Evolutionary conservation across 2,329 filamentous ascomycete genomes (phyloP), one percentile per base, ranked within the genome.

Genomic region (Alternaria ethzedia): DNA sequence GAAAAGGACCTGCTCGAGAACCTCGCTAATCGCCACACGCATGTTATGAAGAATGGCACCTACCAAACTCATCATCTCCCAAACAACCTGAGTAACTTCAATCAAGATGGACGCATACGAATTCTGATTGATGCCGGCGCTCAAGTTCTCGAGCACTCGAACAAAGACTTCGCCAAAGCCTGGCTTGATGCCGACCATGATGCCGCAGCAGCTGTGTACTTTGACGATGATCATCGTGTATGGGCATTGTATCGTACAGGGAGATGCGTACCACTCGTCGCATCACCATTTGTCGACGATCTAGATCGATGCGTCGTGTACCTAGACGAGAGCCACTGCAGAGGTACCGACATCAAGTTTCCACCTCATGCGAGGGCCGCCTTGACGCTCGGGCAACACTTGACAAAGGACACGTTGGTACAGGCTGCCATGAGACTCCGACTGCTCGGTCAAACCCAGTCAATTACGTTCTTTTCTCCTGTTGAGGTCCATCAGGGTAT

Each of bases 381-480:
- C 0, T 68, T 90, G 1, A 90, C 88, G 0, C 75, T 90, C 0
- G 86, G 85, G 0, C 79, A 86, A 0, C 82, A 84, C 2, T 84
- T 88, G 57, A 88, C 86, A 0, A 90, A 90, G 62, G 88, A 90
- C 59, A 83, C 86, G 9, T 84, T 86, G 0, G 87, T 89, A 0
- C 88, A 91, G 87, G 89, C 89, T 57, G 88, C 89, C 0, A 91
- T 91, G 89, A 80, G 89, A 62, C 75, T 91, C 0, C 83, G 90
- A 2, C 86, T 90, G 49, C 79, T 92, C 0, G 84, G 79, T 0
- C 82, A 81, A 2, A 86, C 86, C 0, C 88, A 91, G 59, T 86
- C 85, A 0, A 73, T 91, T 0, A 76, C 78, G 0, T 86, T 85
- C 52, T 83, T 88, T 20, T 83, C 85, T 0, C 87, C 88, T 0